A percentile compares a stretch with the other conserved stretches of the same genome.
Evolutionary conservation across 2,329 filamentous ascomycete genomes (phyloP).

Genomic region (Colletotrichum salicis): DNA sequence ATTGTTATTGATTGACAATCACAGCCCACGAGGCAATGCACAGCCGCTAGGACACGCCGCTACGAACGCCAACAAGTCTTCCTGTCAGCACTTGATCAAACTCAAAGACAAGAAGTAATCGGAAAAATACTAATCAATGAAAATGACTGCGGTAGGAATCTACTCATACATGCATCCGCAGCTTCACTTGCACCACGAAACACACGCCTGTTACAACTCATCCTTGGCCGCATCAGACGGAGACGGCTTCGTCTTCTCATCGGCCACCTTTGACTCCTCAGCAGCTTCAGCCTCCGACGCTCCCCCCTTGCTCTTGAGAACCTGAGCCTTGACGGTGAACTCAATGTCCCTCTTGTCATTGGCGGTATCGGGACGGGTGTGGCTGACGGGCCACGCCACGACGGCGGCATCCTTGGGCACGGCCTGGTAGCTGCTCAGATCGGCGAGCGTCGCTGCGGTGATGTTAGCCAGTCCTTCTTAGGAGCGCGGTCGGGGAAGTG

Average conservation of each 20-base stretch:
- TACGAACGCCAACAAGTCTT: not conserved
- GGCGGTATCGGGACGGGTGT: conserved; percentile 42
- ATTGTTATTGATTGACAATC: not conserved
- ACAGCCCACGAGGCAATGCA: not conserved
- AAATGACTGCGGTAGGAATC: not conserved
- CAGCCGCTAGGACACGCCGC: not conserved
- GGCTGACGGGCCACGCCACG: conserved; percentile 45
- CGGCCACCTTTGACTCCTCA: not conserved
- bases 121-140: not conserved
- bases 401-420: conserved; percentile 41
- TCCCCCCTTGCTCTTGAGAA: conserved; percentile 37
- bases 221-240: conserved; percentile 14
- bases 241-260: not conserved
- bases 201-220: conserved; percentile 1
- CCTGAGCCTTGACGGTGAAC: conserved; percentile 46
- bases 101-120: not conserved
- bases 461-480: not conserved
- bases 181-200: not conserved
- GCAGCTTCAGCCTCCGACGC: conserved; percentile 3
- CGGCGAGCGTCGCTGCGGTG: conserved; percentile 34
- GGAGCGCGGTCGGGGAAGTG: not conserved
- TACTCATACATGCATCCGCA: not conserved
- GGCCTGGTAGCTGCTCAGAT: conserved; percentile 43
- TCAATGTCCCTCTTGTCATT: conserved; percentile 41
- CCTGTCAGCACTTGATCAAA: not conserved